These are phyloP conservation scores for Lecanicillium sp. DNA, from an alignment of 2,329 filamentous ascomycete genomes.

Conservation along the genomic window DNA sequence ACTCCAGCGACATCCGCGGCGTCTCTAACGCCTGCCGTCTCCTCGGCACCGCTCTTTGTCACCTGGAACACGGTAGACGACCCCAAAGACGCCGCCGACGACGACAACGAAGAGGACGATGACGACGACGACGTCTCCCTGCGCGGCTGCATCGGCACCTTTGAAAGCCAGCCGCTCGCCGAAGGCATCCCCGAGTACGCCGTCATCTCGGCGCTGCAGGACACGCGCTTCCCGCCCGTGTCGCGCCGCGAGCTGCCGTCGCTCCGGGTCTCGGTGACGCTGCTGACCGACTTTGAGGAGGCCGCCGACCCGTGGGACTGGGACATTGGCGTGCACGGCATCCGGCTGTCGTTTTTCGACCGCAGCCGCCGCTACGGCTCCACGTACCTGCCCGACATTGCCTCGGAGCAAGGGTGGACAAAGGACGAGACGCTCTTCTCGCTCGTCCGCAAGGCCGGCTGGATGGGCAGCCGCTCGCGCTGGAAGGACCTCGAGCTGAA, in stretches of 20 bases:
- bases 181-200: conserved; percentile 73
- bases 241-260: conserved; percentile 43
- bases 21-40: conserved; percentile 19
- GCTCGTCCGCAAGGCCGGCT: conserved; percentile 91
- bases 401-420: conserved; percentile 86
- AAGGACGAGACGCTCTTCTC: conserved; percentile 87
- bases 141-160: conserved; percentile 94
- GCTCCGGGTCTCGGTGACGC: conserved; percentile 64
- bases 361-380: conserved; percentile 67
- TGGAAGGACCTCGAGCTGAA: conserved; percentile 77
- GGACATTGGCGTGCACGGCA: conserved; percentile 77
- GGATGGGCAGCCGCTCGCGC: conserved; percentile 68
- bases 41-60: conserved; percentile 74
- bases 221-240: conserved; percentile 55
- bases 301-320: conserved; percentile 71
- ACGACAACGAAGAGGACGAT: conserved; percentile 25
- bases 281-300: conserved; percentile 79
- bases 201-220: conserved; percentile 64
- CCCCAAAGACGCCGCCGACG: conserved; percentile 34
- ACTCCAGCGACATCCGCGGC: conserved; percentile 35
- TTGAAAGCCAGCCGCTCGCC: conserved; percentile 67
- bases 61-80: conserved; percentile 74
- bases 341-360: conserved; percentile 78
- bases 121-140: conserved; percentile 53
- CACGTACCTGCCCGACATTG: conserved; percentile 90